These are phyloP conservation scores for Moricandia arvensis DNA, from an alignment of 345 rosid species.

Conservation along the genomic window DNA sequence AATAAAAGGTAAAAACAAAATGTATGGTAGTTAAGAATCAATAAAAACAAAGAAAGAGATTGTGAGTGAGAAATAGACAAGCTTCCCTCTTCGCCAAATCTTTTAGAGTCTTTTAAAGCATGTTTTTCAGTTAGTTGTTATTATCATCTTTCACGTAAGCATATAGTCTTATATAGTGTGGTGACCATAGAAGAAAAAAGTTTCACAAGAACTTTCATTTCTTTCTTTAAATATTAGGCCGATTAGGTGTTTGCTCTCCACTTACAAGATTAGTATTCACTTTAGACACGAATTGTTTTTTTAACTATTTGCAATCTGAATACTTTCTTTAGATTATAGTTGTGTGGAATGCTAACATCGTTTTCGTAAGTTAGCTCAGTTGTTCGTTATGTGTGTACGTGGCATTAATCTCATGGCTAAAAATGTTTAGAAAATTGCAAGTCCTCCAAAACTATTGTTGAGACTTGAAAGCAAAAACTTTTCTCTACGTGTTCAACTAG, in stretches of 20 bases:
- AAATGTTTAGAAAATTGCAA: neutral
- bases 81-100: conserved; percentile 34
- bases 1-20: neutral
- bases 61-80: conserved; percentile 24
- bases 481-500: too few species aligned
- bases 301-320: neutral
- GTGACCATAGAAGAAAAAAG: conserved; percentile 15
- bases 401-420: conserved; percentile 20
- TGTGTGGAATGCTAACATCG: neutral
- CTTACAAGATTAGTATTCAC: neutral
- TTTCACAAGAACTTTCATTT: conserved; percentile 9
- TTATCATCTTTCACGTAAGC: conserved; percentile 30
- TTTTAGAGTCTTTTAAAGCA: conserved; percentile 14
- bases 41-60: neutral
- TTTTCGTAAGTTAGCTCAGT: conserved; percentile 20
- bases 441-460: neutral
- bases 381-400: conserved; percentile 10
- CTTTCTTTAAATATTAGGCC: conserved; percentile 24
- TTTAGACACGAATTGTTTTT: neutral
- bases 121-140: conserved; percentile 36
- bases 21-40: neutral
- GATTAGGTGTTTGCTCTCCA: conserved; percentile 30
- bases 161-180: neutral
- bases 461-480: neutral
- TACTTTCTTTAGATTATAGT: neutral